Conservation (phyloP, 257 asterid species). For the Apocynum venetum region DNA sequence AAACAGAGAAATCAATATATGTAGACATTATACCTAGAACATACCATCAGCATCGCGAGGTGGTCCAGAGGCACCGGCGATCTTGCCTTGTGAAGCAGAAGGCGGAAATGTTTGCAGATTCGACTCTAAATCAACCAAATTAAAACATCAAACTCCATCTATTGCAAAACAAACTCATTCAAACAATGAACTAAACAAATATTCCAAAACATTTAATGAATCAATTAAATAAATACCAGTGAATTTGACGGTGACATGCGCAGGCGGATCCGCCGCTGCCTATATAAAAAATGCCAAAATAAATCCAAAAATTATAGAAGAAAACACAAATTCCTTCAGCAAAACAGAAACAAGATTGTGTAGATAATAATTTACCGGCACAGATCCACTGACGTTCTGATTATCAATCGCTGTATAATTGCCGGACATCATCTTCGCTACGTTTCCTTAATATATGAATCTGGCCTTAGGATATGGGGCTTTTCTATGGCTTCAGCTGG, state of each 20-base stretch:
- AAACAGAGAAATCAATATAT: neutral
- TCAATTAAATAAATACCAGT: conserved; percentile 37
- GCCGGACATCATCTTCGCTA: conserved; percentile 73
- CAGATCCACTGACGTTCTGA: conserved; percentile 87
- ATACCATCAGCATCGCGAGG: conserved; percentile 98
- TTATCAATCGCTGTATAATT: conserved; percentile 73
- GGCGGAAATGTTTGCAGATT: conserved; percentile 97
- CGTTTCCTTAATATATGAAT: neutral
- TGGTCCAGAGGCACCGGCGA: conserved; percentile 72
- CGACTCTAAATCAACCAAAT: conserved; percentile 52
- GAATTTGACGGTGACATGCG: conserved; percentile 70
- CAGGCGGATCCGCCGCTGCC: conserved; percentile 76
- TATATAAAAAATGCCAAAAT: conserved; percentile 18
- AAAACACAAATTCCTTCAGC: neutral
- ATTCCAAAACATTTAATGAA: neutral
- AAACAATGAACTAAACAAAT: neutral
- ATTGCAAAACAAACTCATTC: neutral
- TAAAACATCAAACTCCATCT: conserved; percentile 11
- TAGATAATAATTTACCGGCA: conserved; percentile 47
- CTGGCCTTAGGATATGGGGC: neutral
- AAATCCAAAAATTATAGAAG: neutral
- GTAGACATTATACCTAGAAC: neutral
- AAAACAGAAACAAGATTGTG: neutral
- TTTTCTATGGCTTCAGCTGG: conserved; percentile 10
- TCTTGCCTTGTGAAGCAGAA: conserved; percentile 76